phyloP scores from a whole-genome alignment of 176 grass and related monocot species.

The Tuctoria greenei region DNA sequence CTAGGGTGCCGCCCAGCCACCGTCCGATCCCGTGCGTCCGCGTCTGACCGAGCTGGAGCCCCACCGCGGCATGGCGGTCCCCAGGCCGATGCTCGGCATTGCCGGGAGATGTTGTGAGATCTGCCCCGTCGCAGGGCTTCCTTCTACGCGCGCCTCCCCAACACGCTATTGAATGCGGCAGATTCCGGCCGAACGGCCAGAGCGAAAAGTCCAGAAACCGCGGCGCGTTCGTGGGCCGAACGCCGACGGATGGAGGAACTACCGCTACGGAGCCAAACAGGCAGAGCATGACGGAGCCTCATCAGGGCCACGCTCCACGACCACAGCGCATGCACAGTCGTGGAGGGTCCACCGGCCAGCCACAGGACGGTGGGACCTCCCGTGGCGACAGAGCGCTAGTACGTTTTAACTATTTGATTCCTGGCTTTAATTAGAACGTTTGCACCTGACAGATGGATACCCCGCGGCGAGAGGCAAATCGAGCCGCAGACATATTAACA shows the following conservation, averaged over 20 bases:
- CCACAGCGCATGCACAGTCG: neutral
- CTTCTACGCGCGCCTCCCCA: constrained; percentile 7
- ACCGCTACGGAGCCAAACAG: neutral
- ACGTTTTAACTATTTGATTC: neutral
- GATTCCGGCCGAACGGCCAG: constrained; percentile 20
- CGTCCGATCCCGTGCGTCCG: constrained; percentile 37
- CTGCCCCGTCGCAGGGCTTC: constrained; percentile 1
- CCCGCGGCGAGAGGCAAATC: neutral
- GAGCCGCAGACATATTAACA: neutral
- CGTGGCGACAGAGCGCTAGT: neutral
- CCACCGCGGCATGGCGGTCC: neutral
- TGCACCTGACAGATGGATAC: neutral
- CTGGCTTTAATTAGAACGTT: neutral
- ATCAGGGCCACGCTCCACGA: neutral
- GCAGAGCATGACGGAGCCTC: neutral
- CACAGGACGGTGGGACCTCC: no score
- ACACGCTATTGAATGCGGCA: constrained; percentile 40
- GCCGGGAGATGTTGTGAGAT: constrained; percentile 5
- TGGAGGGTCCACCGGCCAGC: neutral
- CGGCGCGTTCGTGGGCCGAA: constrained; percentile 9
- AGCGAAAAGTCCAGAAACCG: neutral
- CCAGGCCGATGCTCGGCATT: neutral
- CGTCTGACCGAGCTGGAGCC: neutral
- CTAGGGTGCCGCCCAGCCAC: neutral
- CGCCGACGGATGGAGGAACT: neutral